Base-by-base conservation (phyloP, 306 rosid genomes). In the Abrus pulchellus region DNA sequence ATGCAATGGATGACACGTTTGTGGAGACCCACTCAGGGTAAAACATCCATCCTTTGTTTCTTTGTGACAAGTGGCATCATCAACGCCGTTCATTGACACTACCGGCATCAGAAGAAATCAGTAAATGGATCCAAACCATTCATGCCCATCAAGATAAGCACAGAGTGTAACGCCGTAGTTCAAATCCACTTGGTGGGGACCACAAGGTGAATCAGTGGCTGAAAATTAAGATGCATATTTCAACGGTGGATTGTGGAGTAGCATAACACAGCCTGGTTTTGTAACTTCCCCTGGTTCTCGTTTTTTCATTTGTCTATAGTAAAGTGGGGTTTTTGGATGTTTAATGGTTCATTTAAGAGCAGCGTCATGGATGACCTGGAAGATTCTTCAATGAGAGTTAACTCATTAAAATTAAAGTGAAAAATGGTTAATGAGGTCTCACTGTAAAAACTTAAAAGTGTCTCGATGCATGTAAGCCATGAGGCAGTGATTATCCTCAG, bases 1-100 rank as follows among this genome's bases (percentile, higher is more conserved):
- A 55, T 62, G 43, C 36, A 76, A 52, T 61, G 62, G 12, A 1
- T 70, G 82, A 74, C 97, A 88, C 93, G 92, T 87, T 83, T 83
- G 20, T 12, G 55, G 68, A 12, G 32, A 14, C 41, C 60, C 48
- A n/a, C 47, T 34, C 43, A 71, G n/a, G 29, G 30, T 28, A 72
- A 81, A 83, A 72, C 83, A 76, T 74, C 78, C 64, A 82, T 62
- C 79, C n/a, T 5, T 44, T 43, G 72, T 38, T 9, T 60, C 33
- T 1, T 9, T 3, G 4, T 10, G 30, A 64, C 86, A 78, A 0
- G 8, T 83, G 94, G 75, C 76, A 1, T 13, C 0, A 84, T 85
- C 83, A 6, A 0, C 2, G 40, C 79, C 86, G 62, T 77, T 6
- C 14, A 43, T 8, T 48, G 13, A 50, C 27, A 44, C 43, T 44